These are phyloP conservation scores for Scytalidium lignicola DNA, from an alignment of 2,329 filamentous ascomycete genomes.

Conservation along the genomic window DNA sequence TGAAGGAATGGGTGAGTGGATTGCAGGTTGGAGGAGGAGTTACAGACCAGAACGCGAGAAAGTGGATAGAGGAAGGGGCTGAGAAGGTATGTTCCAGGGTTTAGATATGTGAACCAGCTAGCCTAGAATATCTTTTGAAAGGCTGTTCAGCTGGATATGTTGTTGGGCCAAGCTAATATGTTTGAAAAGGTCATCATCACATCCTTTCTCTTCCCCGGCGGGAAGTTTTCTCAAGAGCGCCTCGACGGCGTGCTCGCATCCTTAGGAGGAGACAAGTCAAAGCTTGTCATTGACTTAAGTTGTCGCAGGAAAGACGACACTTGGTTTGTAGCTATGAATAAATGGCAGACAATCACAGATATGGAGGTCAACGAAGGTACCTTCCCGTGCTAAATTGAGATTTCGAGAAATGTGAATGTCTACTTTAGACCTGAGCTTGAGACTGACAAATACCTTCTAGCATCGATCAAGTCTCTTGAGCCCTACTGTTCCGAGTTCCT, in stretches of 20 bases:
- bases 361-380: conserved; percentile 87
- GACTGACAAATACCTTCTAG: conserved; percentile 39
- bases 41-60: conserved; percentile 72
- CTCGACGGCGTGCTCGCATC: conserved; percentile 69
- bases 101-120: too few relatives aligned
- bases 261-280: conserved; percentile 68
- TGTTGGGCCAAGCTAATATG: conserved; percentile 11
- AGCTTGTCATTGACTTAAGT: conserved; percentile 91
- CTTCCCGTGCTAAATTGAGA: conserved; percentile 17
- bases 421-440: not conserved
- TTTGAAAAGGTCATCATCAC: conserved; percentile 83
- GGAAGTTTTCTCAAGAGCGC: conserved; percentile 71
- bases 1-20: conserved; percentile 71
- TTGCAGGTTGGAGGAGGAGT: conserved; percentile 95
- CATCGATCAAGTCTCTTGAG: conserved; percentile 73
- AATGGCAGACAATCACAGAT: conserved; percentile 97
- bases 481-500: conserved; percentile 95
- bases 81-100: conserved; percentile 64
- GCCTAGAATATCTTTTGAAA: conserved; percentile 1
- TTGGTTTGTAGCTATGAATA: conserved; percentile 99
- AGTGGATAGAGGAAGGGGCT: conserved; percentile 85
- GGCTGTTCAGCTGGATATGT: conserved; percentile 10
- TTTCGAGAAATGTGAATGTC: too few relatives aligned
- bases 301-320: conserved; percentile 68
- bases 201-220: conserved; percentile 85